A percentile compares a stretch with the other conserved stretches of the same genome.
phyloP scores from a whole-genome alignment of 257 asterid species.

The Asclepias syriaca region DNA sequence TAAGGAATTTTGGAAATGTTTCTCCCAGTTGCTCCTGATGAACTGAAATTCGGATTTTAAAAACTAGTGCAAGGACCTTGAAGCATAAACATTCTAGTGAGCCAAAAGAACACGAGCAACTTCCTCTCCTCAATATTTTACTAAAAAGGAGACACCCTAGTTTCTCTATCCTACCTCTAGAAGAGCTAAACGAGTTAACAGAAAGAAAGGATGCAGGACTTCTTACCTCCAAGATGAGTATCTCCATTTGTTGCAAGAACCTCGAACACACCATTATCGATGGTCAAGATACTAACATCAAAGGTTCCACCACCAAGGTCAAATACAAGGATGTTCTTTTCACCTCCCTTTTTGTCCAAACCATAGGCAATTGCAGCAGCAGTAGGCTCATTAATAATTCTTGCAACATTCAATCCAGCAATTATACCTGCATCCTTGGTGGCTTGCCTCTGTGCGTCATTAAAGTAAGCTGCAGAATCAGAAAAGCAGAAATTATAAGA shows the following conservation, averaged over 20 bases:
- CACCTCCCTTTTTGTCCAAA: slow-evolving; percentile 89
- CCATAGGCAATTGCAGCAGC: slow-evolving; percentile 98
- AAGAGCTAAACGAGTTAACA: not conserved
- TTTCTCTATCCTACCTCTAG: not conserved
- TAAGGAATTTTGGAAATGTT: not conserved
- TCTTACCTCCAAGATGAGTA: slow-evolving; percentile 93
- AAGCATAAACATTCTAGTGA: not conserved
- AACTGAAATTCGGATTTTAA: not conserved
- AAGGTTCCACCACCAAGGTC: slow-evolving; percentile 99
- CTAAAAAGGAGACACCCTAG: not conserved
- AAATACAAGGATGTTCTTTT: slow-evolving; percentile 89
- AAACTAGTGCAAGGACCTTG: not conserved
- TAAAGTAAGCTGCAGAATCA: slow-evolving; percentile 68
- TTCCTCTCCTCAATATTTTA: not conserved
- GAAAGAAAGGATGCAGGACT: not conserved
- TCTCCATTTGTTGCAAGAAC: slow-evolving; percentile 95
- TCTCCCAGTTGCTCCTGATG: not conserved
- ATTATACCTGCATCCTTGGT: slow-evolving; percentile 86
- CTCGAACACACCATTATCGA: slow-evolving; percentile 95
- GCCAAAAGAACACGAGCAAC: not conserved
- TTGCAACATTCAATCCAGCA: slow-evolving; percentile 88
- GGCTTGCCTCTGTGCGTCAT: slow-evolving; percentile 97
- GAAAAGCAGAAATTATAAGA: not conserved
- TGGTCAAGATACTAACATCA: slow-evolving; percentile 92
- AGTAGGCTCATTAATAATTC: slow-evolving; percentile 90